Percentiles rank a stretch among this genome's conserved stretches.
Evolutionary conservation across 306 rosid species (phyloP).

Genomic region (Vigna unguiculata): DNA sequence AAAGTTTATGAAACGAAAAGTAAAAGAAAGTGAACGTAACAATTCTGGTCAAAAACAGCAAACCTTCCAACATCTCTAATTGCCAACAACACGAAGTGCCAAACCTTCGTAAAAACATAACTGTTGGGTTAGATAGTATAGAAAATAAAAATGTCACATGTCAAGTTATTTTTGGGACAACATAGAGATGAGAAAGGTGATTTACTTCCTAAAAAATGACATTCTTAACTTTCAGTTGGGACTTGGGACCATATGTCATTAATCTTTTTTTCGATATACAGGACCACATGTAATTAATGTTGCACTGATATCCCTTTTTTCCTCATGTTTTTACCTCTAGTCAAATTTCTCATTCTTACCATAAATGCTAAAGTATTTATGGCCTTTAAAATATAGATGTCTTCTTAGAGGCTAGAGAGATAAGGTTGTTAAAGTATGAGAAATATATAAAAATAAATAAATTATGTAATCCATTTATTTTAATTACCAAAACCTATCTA

Average conservation of each 20-base stretch:
- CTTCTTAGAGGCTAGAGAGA: not conserved
- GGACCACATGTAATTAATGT: conserved; percentile 9
- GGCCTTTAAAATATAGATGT: not conserved
- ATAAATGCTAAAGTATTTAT: not conserved
- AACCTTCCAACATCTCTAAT: conserved; percentile 23
- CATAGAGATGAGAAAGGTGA: no score
- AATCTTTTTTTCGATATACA: not conserved
- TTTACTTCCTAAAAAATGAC: not conserved
- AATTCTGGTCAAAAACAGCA: not conserved
- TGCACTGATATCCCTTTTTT: not conserved
- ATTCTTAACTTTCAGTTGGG: conserved; percentile 12
- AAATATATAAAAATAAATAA: no score
- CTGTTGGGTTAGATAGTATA: no score
- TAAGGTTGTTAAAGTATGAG: not conserved
- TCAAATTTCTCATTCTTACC: not conserved
- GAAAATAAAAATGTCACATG: no score
- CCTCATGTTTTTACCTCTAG: not conserved
- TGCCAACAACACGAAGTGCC: not conserved
- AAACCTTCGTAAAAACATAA: no score
- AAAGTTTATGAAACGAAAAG: not conserved
- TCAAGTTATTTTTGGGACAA: no score
- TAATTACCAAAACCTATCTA: no score
- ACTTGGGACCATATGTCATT: conserved; percentile 13
- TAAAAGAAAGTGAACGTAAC: not conserved
- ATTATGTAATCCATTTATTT: no score